A percentile compares a stretch with the other conserved stretches of the same genome.
These are phyloP conservation scores for Amaranthus tricolor DNA, from an alignment of 179 eudicot species.

Conservation along the genomic window DNA sequence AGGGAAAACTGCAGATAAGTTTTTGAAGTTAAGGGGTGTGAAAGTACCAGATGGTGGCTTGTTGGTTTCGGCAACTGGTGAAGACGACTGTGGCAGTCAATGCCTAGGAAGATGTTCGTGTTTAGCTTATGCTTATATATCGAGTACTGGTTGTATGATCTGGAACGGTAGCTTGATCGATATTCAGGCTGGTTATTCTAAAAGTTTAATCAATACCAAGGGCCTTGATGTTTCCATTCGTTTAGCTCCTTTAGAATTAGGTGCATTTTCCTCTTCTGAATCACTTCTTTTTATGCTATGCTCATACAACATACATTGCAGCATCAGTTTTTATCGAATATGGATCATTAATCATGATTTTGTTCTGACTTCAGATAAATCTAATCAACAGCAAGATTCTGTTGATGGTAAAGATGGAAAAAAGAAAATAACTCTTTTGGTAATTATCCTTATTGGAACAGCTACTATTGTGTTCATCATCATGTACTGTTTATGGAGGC, in stretches of 20 bases:
- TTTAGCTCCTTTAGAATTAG: constrained; percentile 25
- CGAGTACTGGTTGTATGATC: constrained; percentile 21
- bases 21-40: constrained; percentile 27
- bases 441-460: not conserved
- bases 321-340: not conserved
- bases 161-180: constrained; percentile 27
- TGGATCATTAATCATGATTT: not conserved
- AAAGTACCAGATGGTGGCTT: constrained; percentile 20
- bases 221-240: constrained; percentile 28
- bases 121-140: constrained; percentile 24
- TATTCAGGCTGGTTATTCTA: not conserved
- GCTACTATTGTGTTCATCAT: not conserved
- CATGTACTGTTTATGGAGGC: constrained; percentile 11
- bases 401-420: not conserved
- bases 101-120: constrained; percentile 19
- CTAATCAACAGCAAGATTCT: constrained; percentile 3
- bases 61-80: constrained; percentile 4
- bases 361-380: constrained; percentile 4
- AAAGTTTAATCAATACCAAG: constrained; percentile 5
- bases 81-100: constrained; percentile 13
- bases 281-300: not conserved
- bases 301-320: not conserved
- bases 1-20: constrained; percentile 33
- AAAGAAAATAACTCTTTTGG: constrained; percentile 7
- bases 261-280: constrained; percentile 2